These are phyloP conservation scores for Cenococcum geophilum DNA, from an alignment of 495 filamentous ascomycete species.

Conservation along the genomic window DNA sequence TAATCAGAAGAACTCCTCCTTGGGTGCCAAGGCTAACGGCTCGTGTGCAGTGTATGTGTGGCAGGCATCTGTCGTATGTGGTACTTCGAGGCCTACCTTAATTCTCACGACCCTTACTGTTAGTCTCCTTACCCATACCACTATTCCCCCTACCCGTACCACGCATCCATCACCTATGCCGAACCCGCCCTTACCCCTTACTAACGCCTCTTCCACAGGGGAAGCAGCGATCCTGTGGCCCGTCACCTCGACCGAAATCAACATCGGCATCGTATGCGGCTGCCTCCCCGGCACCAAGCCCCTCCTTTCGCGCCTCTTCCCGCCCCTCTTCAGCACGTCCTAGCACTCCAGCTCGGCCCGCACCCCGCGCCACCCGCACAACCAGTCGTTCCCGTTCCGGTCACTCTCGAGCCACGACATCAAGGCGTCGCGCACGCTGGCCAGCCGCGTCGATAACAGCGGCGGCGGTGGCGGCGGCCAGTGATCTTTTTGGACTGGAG, in stretches of 20 bases:
- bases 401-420: conserved; percentile 11
- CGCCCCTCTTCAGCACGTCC: conserved; percentile 20
- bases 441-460: conserved; percentile 7
- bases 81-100: no score
- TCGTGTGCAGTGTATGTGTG: no score
- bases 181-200: background rate
- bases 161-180: background rate
- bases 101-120: no score
- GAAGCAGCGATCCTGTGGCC: conserved; percentile 19
- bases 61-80: no score
- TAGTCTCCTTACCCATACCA: background rate
- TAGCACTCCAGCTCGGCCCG: conserved; percentile 6
- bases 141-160: background rate
- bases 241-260: conserved; percentile 17
- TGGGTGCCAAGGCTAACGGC: no score
- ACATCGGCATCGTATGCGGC: conserved; percentile 26
- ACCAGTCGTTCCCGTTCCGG: conserved; percentile 24
- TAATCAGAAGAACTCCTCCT: no score
- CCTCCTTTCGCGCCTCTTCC: conserved; percentile 22
- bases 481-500: no score
- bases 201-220: background rate
- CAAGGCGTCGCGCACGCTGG: conserved; percentile 7
- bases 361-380: conserved; percentile 9
- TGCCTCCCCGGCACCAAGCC: conserved; percentile 27
- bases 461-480: background rate